A percentile compares a stretch with the other conserved stretches of the same genome.
Conservation (phyloP, 2,329 filamentous ascomycete genomes). For the Arthrobotrys sphaeroides region DNA sequence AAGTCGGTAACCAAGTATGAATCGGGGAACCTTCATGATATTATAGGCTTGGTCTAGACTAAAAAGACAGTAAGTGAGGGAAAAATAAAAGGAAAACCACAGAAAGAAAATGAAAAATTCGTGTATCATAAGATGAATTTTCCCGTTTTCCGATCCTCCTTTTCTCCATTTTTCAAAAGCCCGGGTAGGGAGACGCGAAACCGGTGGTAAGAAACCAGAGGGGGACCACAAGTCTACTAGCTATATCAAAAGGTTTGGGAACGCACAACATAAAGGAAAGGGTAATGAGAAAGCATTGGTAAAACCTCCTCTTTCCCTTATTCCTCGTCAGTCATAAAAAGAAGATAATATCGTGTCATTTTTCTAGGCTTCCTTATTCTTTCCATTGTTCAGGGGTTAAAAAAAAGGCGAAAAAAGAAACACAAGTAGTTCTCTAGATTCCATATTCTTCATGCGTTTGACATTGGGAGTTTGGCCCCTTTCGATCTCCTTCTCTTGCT, state of each 20-base stretch:
- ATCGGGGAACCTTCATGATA: constrained; percentile 50
- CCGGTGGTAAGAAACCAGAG: neutral
- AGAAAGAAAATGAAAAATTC: constrained; percentile 24
- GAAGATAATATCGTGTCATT: constrained; percentile 21
- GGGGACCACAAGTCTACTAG: neutral
- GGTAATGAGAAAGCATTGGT: neutral
- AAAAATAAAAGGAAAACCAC: constrained; percentile 25
- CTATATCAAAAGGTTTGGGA: constrained; percentile 12
- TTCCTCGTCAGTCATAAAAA: constrained; percentile 11
- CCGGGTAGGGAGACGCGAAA: neutral
- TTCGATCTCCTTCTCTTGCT: constrained; percentile 7
- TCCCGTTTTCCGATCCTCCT: neutral
- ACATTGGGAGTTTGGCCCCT: neutral
- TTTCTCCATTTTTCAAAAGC: neutral
- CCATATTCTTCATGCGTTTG: constrained; percentile 34
- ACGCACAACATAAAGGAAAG: neutral
- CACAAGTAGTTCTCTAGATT: constrained; percentile 30
- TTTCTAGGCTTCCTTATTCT: neutral
- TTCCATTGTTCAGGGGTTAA: neutral
- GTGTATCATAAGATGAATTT: constrained; percentile 12
- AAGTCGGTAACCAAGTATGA: too few relatives aligned
- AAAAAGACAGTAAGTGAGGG: constrained; percentile 14
- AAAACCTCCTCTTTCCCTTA: neutral
- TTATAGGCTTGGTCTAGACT: constrained; percentile 46
- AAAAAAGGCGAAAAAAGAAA: constrained; percentile 3